Evolutionary conservation across 2,329 filamentous ascomycete genomes (phyloP).

Genomic region (Aspergillus sp.): DNA sequence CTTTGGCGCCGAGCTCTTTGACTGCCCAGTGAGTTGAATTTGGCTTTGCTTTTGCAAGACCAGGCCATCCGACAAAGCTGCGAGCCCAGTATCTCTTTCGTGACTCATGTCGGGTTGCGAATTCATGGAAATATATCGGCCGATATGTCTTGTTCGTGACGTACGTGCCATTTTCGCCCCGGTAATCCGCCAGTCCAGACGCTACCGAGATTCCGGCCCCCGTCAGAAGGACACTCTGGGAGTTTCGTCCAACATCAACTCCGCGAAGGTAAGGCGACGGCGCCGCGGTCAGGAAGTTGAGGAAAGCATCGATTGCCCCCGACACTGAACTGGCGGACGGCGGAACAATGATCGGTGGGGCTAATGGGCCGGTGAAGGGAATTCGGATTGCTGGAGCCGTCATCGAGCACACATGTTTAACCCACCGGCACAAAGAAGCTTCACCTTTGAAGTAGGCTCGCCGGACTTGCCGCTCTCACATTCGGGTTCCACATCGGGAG

Average conservation of each 20-base stretch:
- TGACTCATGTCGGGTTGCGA: constrained; percentile 75
- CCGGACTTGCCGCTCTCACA: background rate
- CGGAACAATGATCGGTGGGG: constrained; percentile 73
- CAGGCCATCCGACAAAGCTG: constrained; percentile 91
- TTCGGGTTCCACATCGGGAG: background rate
- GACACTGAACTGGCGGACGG: constrained; percentile 65
- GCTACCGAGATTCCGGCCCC: constrained; percentile 93
- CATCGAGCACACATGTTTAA: constrained; percentile 51
- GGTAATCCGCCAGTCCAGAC: constrained; percentile 89
- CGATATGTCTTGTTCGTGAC: constrained; percentile 85
- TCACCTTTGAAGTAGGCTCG: background rate
- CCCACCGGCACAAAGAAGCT: background rate
- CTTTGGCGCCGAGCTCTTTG: constrained; percentile 67
- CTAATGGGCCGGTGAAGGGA: constrained; percentile 82
- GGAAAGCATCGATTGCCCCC: constrained; percentile 75
- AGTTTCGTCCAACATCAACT: constrained; percentile 43
- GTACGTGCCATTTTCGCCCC: constrained; percentile 87
- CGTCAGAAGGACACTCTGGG: constrained; percentile 66
- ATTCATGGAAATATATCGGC: constrained; percentile 93
- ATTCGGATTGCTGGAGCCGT: constrained; percentile 78
- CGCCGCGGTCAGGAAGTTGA: constrained; percentile 69
- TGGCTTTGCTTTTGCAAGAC: constrained; percentile 72
- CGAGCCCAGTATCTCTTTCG: constrained; percentile 94
- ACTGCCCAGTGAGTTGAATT: constrained; percentile 80
- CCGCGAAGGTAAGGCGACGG: constrained; percentile 51